Conservation (phyloP, 169 alveolate species). For the Cryptosporidium ubiquitum region DNA sequence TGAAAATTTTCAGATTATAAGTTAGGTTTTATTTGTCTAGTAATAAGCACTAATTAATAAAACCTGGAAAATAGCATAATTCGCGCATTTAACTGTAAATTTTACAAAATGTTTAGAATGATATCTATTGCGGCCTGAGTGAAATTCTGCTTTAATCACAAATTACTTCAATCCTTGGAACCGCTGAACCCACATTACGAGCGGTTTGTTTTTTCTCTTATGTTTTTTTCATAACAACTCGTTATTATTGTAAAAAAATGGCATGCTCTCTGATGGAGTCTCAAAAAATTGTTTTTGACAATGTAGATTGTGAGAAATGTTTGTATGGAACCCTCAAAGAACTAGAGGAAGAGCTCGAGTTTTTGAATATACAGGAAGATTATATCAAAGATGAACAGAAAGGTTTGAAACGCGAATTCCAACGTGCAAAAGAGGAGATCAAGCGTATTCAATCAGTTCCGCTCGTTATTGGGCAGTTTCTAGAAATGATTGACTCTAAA, state of each 20-base stretch:
- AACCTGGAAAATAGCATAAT: no score
- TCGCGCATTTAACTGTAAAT: no score
- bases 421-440: conserved; percentile 96
- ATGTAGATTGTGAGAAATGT: background rate
- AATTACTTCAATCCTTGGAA: background rate
- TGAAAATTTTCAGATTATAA: no score
- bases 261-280: conserved; percentile 2
- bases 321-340: conserved; percentile 30
- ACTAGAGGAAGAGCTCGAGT: conserved; percentile 65
- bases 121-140: background rate
- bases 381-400: conserved; percentile 97
- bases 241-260: background rate
- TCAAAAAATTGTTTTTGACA: conserved; percentile 5
- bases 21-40: no score
- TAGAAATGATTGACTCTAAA: conserved; percentile 96
- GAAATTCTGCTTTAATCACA: background rate
- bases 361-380: conserved; percentile 86
- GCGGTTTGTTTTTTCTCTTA: background rate
- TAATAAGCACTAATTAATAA: no score
- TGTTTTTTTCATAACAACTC: background rate
- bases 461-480: conserved; percentile 97
- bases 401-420: conserved; percentile 95
- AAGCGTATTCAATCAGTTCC: conserved; percentile 98
- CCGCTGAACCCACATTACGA: conserved; percentile 6
- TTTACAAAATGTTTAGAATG: background rate